phyloP scores from a whole-genome alignment of 352 stramenopile genomes.

The Thalassiosira livingstoniorum region DNA sequence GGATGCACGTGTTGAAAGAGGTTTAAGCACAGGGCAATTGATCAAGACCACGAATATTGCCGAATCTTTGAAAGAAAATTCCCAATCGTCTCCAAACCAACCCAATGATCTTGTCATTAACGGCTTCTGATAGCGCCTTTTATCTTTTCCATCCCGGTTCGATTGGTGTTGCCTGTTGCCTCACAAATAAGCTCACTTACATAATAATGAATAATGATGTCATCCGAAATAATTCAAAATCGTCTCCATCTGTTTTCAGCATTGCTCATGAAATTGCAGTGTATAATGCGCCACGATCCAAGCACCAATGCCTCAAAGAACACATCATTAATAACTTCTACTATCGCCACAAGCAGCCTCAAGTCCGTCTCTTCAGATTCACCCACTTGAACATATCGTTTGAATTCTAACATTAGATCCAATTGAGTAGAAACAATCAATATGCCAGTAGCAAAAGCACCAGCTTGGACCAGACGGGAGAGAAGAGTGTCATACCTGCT shows the following conservation, averaged over 20 bases:
- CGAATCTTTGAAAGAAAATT: slow-evolving; percentile 26
- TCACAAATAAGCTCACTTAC: background rate
- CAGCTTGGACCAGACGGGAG: slow-evolving; percentile 54
- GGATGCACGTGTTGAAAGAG: background rate
- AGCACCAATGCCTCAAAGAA: slow-evolving; percentile 74
- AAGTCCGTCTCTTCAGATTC: slow-evolving; percentile 76
- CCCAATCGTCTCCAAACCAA: background rate
- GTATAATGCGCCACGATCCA: slow-evolving; percentile 63
- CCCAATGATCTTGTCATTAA: background rate
- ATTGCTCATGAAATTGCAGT: slow-evolving; percentile 54
- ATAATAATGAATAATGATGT: background rate
- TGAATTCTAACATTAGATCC: slow-evolving; percentile 75
- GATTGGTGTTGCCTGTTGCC: too few relatives aligned
- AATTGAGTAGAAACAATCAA: slow-evolving; percentile 78
- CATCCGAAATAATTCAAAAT: slow-evolving; percentile 19
- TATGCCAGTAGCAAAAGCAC: slow-evolving; percentile 76
- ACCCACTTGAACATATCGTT: slow-evolving; percentile 72
- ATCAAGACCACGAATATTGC: slow-evolving; percentile 2
- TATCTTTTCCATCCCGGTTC: too few relatives aligned
- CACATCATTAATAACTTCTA: slow-evolving; percentile 80
- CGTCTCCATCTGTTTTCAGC: slow-evolving; percentile 20
- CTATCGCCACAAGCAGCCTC: slow-evolving; percentile 61
- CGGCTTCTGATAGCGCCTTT: background rate
- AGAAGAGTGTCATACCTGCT: slow-evolving; percentile 31
- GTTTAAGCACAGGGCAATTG: background rate